Conservation (phyloP, 2,329 filamentous ascomycete genomes). For the Aspergillus latus region DNA sequence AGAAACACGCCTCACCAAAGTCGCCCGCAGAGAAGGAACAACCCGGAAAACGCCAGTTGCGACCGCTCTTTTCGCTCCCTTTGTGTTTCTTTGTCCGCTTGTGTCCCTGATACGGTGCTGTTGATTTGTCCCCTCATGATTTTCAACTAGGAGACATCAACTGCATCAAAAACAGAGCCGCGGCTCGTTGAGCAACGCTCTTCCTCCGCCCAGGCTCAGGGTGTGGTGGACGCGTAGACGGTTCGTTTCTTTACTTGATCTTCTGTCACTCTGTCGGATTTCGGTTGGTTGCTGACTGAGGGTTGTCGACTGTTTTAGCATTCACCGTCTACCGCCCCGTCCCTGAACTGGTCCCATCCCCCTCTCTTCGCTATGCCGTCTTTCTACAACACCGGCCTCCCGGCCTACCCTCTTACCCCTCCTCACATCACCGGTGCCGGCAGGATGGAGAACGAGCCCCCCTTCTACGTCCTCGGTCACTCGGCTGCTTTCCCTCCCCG, state of each 20-base stretch:
- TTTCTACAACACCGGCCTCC: constrained; percentile 42
- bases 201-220: constrained; percentile 38
- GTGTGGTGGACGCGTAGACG: constrained; percentile 44
- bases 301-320: constrained; percentile 19
- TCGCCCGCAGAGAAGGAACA: constrained; percentile 18
- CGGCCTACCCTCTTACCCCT: constrained; percentile 45
- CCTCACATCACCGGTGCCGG: constrained; percentile 40
- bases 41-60: constrained; percentile 19
- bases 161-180: constrained; percentile 35
- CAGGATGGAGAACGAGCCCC: constrained; percentile 39
- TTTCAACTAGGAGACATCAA: constrained; percentile 39
- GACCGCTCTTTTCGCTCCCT: constrained; percentile 29
- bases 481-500: constrained; percentile 42
- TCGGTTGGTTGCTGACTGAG: constrained; percentile 24
- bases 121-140: constrained; percentile 38
- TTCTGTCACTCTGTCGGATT: neutral
- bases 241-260: constrained; percentile 31
- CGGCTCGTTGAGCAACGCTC: constrained; percentile 44
- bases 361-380: constrained; percentile 40
- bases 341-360: constrained; percentile 34
- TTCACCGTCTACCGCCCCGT: constrained; percentile 37
- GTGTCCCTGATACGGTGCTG: constrained; percentile 18
- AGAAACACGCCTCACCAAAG: constrained; percentile 11
- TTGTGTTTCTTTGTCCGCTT: constrained; percentile 18
- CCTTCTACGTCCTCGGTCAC: constrained; percentile 41